A percentile compares a stretch with the other conserved stretches of the same genome.
Conservation (phyloP, 208 protist species). For the Trypanosoma rangeli region DNA sequence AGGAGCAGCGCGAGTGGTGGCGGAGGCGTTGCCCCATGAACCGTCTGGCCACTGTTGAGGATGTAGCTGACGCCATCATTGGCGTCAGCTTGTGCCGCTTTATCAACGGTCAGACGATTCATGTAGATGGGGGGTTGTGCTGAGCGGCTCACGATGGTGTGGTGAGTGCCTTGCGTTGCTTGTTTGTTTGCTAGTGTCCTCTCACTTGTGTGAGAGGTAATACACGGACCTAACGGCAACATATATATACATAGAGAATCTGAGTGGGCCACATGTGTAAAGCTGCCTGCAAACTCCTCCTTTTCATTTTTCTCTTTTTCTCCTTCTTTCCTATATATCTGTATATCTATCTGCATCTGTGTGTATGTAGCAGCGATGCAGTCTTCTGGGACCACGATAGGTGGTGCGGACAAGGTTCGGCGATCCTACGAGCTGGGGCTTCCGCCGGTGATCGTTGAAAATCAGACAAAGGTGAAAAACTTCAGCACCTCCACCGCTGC, state of each 20-base stretch:
- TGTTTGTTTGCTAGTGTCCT: background rate
- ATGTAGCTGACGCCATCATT: slow-evolving; percentile 78
- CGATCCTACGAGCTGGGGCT: slow-evolving; percentile 16
- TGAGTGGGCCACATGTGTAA: background rate
- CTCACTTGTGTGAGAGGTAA: background rate
- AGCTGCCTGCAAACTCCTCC: background rate
- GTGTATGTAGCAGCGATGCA: slow-evolving; percentile 10
- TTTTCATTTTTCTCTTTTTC: slow-evolving; percentile 24
- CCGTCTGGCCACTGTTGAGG: slow-evolving; percentile 68
- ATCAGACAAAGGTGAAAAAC: slow-evolving; percentile 48
- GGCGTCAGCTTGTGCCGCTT: slow-evolving; percentile 51
- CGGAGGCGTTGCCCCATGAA: slow-evolving; percentile 53
- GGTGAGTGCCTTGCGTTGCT: background rate
- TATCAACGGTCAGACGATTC: slow-evolving; percentile 83
- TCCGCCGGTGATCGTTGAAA: slow-evolving; percentile 51
- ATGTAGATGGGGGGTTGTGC: slow-evolving; percentile 73
- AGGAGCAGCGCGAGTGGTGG: slow-evolving; percentile 56
- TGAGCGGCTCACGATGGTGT: slow-evolving; percentile 11
- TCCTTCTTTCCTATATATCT: background rate
- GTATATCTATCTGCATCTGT: background rate
- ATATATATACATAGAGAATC: background rate
- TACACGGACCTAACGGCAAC: background rate
- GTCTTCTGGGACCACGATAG: background rate
- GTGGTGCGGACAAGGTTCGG: background rate
- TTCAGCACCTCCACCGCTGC: slow-evolving; percentile 30